phyloP scores from a whole-genome alignment of 306 rosid species.

The Trichosanthes cucumerina region DNA sequence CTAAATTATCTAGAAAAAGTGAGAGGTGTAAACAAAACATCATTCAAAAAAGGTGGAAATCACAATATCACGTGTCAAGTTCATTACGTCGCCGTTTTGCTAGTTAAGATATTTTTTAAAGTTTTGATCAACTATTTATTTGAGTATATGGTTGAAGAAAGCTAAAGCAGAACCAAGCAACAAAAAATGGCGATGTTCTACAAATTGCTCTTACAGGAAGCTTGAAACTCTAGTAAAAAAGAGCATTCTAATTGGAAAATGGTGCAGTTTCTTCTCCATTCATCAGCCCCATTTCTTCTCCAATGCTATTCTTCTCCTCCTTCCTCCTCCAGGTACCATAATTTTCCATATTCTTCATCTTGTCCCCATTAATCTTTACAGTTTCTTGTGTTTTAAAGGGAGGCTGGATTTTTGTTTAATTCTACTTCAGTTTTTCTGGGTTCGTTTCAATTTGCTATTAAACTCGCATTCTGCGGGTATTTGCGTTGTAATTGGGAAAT shows the following conservation, averaged over 20 bases:
- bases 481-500: background rate
- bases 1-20: too few species aligned
- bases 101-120: background rate
- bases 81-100: background rate
- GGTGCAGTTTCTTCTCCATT: slow-evolving; percentile 42
- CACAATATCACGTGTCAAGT: background rate
- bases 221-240: background rate
- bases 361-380: background rate
- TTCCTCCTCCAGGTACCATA: slow-evolving; percentile 30
- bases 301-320: slow-evolving; percentile 28
- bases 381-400: background rate
- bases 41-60: background rate
- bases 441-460: background rate
- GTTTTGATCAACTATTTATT: background rate
- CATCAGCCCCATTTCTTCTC: slow-evolving; percentile 39
- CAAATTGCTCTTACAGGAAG: background rate
- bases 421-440: background rate
- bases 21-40: too few species aligned
- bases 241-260: slow-evolving; percentile 14
- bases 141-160: background rate
- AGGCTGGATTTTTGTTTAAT: background rate
- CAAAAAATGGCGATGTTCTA: background rate
- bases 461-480: background rate
- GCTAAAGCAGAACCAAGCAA: background rate
- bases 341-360: background rate